Base-by-base conservation (phyloP, 768 basidiomycete species). In the Trametes maxima region DNA sequence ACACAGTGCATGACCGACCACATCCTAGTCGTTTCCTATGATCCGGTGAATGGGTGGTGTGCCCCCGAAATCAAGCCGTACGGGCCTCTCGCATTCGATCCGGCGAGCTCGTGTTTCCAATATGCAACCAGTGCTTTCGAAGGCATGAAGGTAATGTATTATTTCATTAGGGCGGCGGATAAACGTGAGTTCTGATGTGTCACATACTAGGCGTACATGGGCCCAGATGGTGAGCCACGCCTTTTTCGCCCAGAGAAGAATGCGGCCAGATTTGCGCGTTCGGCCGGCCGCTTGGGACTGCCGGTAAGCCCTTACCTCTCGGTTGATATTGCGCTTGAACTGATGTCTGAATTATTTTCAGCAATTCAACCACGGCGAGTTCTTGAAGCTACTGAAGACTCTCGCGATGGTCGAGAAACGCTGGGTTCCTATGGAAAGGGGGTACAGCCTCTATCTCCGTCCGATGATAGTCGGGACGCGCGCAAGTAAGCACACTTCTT, bases 241-340 rank as follows among this genome's bases (percentile, higher is more conserved):
- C 75, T 96, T 42, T 97, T 96, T 79, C 79, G 94, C 36, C 93
- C 94, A 0, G 80, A 90, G 25, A 74, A 82, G 73, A 96, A 96
- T 72, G 92, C 95, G 90, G 82, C 82, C n/a, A 87, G 95, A 21
- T 80, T 97, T 71, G 78, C 81, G 42, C 77, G 81, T 21, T 90
- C 88, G 17, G 84, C 84, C 0, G 84, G 80, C 0, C 85, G 93
- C 43, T 78, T 92, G 44, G 88, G 89, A 0, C 77, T 93, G 12
- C 91, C 91, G 0, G 85, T 86, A 65, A 62, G 83, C 74, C 22
- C 13, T 17, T 19, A 44, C 13, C 8, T 8, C 28, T 3, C 28
- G 28, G 28, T 33, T 33, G 28, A 33, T 8, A 33, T 3, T 33
- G 28, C 8, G 28, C 28, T 33, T 33, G 28, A 33, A 33, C 8